These are phyloP conservation scores for Venturia oleaginea DNA, from an alignment of 2,329 filamentous ascomycete species.

Conservation along the genomic window DNA sequence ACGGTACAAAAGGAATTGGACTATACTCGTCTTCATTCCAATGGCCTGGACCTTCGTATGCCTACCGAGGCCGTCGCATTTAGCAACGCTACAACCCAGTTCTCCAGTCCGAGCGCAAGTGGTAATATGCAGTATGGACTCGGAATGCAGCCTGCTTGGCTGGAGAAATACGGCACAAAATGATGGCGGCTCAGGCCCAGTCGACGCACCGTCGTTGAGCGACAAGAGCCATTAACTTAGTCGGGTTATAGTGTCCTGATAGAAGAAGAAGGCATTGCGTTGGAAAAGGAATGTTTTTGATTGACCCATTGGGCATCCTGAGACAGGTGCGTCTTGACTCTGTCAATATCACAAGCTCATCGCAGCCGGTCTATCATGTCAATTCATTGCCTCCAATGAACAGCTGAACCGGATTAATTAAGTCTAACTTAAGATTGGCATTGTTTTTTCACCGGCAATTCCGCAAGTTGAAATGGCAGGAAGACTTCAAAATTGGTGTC, in stretches of 20 bases:
- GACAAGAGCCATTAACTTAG: constrained; percentile 54
- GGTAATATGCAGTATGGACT: constrained; percentile 54
- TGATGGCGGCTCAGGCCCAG: constrained; percentile 52
- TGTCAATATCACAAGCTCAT: not conserved
- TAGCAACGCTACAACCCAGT: constrained; percentile 52
- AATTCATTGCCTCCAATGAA: too few species aligned
- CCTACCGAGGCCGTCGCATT: constrained; percentile 55
- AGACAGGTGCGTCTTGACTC: constrained; percentile 47
- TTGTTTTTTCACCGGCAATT: too few species aligned
- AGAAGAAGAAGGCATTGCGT: constrained; percentile 54
- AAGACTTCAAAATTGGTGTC: too few species aligned
- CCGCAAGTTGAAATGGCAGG: too few species aligned
- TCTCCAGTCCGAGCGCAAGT: constrained; percentile 50
- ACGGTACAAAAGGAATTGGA: constrained; percentile 44
- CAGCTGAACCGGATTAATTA: too few species aligned
- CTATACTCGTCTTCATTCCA: constrained; percentile 57
- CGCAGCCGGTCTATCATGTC: not conserved
- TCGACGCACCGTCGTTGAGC: constrained; percentile 52
- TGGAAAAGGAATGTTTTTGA: constrained; percentile 57
- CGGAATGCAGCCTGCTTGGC: constrained; percentile 48
- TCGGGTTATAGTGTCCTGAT: constrained; percentile 54
- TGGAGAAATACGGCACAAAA: constrained; percentile 51
- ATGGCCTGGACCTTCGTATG: constrained; percentile 58
- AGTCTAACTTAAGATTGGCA: too few species aligned
- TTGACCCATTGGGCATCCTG: constrained; percentile 53